Evolutionary conservation across 371 early-diverging fungal genomes (phyloP).

Genomic region (Nematocida sp.): DNA sequence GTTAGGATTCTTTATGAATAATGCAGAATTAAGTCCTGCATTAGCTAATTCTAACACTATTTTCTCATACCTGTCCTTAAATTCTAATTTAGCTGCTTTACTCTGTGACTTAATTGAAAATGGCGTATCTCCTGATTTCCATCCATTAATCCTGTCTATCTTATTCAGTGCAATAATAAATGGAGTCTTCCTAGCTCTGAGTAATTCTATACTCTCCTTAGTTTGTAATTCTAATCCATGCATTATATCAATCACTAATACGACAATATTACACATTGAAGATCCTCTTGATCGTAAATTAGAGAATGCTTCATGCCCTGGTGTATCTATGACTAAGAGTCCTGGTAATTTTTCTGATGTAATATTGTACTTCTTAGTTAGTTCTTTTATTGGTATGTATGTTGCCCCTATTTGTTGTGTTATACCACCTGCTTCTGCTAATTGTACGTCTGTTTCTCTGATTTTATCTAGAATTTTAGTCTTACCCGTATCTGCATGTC

Average conservation of each 20-base stretch:
- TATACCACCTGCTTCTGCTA: constrained; percentile 99
- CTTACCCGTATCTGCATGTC: constrained; percentile 99
- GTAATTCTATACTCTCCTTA: constrained; percentile 86
- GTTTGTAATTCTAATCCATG: constrained; percentile 99
- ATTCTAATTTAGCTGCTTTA: constrained; percentile 78
- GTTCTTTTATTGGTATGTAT: constrained; percentile 91
- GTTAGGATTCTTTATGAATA: constrained; percentile 93
- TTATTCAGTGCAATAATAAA: constrained; percentile 99
- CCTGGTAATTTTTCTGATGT: constrained; percentile 82
- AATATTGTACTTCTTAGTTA: constrained; percentile 72
- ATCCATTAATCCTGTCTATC: constrained; percentile 94
- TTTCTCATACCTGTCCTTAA: constrained; percentile 78
- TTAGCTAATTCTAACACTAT: constrained; percentile 86
- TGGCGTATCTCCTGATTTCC: constrained; percentile 74
- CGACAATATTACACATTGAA: constrained; percentile 97
- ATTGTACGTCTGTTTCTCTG: constrained; percentile 98
- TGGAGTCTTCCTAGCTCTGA: constrained; percentile 90
- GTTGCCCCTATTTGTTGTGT: constrained; percentile 99
- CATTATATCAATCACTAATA: constrained; percentile 98
- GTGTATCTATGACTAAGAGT: constrained; percentile 96
- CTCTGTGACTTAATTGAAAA: constrained; percentile 79
- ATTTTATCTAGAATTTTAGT: constrained; percentile 98
- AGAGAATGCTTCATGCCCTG: constrained; percentile 99
- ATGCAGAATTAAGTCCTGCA: constrained; percentile 87
- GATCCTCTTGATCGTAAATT: constrained; percentile 95